phyloP scores from a whole-genome alignment of 371 early-diverging fungal species.

The Rhizopus microsporus region DNA sequence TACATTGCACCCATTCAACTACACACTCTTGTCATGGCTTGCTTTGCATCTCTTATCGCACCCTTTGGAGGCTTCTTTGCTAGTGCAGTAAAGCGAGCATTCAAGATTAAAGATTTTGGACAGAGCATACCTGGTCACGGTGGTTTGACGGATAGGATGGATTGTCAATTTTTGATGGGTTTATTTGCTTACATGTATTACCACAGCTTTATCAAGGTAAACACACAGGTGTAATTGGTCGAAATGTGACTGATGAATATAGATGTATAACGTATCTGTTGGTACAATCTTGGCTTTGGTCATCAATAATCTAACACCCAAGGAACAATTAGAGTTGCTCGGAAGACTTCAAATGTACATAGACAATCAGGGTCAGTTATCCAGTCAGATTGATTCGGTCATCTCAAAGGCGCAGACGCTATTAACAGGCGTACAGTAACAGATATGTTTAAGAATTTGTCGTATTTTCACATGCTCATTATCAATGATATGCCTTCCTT shows the following conservation, averaged over 20 bases:
- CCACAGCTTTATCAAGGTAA: constrained; percentile 81
- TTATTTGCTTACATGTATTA: constrained; percentile 94
- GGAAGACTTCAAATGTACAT: constrained; percentile 55
- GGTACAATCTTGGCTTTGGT: constrained; percentile 51
- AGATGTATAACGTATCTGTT: constrained; percentile 46
- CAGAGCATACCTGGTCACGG: constrained; percentile 98
- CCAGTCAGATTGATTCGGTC: constrained; percentile 26
- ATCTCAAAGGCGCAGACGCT: constrained; percentile 28
- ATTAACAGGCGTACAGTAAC: constrained; percentile 11
- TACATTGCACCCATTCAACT: constrained; percentile 83
- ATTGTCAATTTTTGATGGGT: constrained; percentile 98
- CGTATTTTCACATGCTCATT: too few species aligned
- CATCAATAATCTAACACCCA: constrained; percentile 41
- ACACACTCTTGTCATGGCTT: constrained; percentile 88
- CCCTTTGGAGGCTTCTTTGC: constrained; percentile 99
- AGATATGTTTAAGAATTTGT: not conserved
- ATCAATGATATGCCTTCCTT: too few species aligned
- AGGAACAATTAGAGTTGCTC: constrained; percentile 59
- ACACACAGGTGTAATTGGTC: not conserved
- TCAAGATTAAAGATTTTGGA: constrained; percentile 98
- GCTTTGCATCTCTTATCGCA: constrained; percentile 96
- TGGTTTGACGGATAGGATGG: constrained; percentile 98
- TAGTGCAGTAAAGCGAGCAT: constrained; percentile 96
- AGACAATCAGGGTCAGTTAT: constrained; percentile 50
- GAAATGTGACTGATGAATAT: not conserved